Evolutionary conservation across 2,329 filamentous ascomycete species (phyloP), one percentile per base, ranked within the genome.

Genomic region (Chaetomiaceae sp.): DNA sequence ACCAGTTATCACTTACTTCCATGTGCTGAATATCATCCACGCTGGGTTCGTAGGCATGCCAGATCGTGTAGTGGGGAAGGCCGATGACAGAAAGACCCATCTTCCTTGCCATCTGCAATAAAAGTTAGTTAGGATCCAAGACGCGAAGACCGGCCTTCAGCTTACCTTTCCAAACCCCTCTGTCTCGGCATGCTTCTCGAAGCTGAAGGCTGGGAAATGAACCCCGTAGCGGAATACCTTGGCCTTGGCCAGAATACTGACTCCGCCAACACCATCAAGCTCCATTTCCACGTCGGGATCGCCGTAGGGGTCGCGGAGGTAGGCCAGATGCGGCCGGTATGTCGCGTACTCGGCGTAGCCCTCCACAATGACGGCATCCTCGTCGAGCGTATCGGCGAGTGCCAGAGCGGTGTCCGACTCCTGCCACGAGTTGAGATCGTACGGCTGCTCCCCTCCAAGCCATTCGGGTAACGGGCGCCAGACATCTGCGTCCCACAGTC

Each of bases 241-340:
- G 2, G 94, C 94, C 72, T 97, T 99, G 41, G 94, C 92, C 62
- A 99, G 73, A 64, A 99, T 99, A 73, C 90, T 96, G 63, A 99
- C 94, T 72, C 94, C 94, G 46, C 94, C 92, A 42, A 99, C 91
- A 61, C 94, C 94, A 63, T 99, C 94, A 63, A 99, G 92, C 65
- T 99, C 94, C 94, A 99, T 97, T 69, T 99, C 94, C 86, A 97
- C 96, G 67, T 99, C 94, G 18, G 92, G 92, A 66, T 99, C 94
- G 34, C 94, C 94, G 65, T 95, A 97, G 2, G 94, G 94, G 67
- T 99, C 94, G 55, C 94, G 87, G 7, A 99, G 81, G 68, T 99
- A 99, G 37, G 94, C 94, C 65, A 99, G 78, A 78, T 99, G 94
- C 37, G 94, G 94, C 60, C 94, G 81, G 94, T 94, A 99, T 1